phyloP scores from a whole-genome alignment of 2,329 filamentous ascomycete genomes.

The Tolypocladium tundrense region DNA sequence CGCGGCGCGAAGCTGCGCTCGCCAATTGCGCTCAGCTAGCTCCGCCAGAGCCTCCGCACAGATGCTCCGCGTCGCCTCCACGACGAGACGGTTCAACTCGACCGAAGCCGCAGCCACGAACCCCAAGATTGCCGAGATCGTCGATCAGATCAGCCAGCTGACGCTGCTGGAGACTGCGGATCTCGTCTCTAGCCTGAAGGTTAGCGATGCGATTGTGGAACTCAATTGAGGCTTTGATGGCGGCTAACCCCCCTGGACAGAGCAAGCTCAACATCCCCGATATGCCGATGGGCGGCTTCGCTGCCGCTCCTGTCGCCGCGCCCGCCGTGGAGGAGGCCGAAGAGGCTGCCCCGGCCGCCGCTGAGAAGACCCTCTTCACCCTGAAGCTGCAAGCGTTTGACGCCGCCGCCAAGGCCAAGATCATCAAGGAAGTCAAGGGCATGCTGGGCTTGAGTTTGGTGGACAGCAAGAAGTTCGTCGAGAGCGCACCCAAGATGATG shows the following conservation, averaged over 20 bases:
- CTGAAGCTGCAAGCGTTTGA: conserved; percentile 91
- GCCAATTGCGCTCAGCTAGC: conserved; percentile 44
- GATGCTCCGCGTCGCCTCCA: conserved; percentile 31
- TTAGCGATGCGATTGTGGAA: conserved; percentile 28
- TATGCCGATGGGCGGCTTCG: conserved; percentile 87
- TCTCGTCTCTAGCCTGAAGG: conserved; percentile 90
- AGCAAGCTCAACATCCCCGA: conserved; percentile 95
- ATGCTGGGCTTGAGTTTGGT: conserved; percentile 92
- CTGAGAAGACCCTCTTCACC: conserved; percentile 96
- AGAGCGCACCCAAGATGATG: conserved; percentile 95
- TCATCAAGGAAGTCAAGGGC: conserved; percentile 99
- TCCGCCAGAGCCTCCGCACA: conserved; percentile 38
- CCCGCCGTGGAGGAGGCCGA: conserved; percentile 71
- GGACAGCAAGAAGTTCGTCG: conserved; percentile 99
- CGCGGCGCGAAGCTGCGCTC: conserved; percentile 54
- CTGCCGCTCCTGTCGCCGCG: conserved; percentile 54
- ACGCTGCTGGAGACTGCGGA: conserved; percentile 96
- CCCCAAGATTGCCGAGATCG: conserved; percentile 89
- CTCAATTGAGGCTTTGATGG: conserved; percentile 2
- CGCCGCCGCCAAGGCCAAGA: conserved; percentile 82
- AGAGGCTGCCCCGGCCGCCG: conserved; percentile 75
- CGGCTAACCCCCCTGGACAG: conserved; percentile 33
- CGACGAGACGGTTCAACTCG: conserved; percentile 74
- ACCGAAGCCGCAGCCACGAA: conserved; percentile 62
- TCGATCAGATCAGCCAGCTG: conserved; percentile 98